These are phyloP conservation scores for Xylariales sp. DNA, from an alignment of 2,329 filamentous ascomycete species.

Conservation along the genomic window DNA sequence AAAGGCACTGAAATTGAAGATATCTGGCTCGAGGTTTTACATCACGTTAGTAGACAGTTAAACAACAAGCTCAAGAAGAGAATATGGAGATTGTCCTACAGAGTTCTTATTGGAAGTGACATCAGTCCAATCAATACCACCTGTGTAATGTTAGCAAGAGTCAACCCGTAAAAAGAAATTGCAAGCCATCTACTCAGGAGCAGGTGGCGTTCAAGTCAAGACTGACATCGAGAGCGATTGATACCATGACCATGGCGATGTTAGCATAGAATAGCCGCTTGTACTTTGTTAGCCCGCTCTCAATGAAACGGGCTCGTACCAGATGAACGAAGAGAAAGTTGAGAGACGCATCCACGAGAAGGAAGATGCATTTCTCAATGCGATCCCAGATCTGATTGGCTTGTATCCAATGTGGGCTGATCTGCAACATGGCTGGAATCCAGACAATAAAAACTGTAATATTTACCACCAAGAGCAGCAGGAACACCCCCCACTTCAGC, in stretches of 20 bases:
- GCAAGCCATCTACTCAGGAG: too few relatives aligned
- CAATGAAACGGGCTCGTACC: background rate
- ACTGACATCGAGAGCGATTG: constrained; percentile 35
- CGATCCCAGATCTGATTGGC: constrained; percentile 1
- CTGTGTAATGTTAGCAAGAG: background rate
- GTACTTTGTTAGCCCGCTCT: background rate
- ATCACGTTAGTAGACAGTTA: background rate
- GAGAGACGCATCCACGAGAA: background rate
- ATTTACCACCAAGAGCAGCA: background rate
- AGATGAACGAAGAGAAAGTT: background rate
- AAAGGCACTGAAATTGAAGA: constrained; percentile 46
- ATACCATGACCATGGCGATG: constrained; percentile 37
- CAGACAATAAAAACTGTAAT: constrained; percentile 1
- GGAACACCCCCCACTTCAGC: background rate
- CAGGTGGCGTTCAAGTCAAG: too few relatives aligned
- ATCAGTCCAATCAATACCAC: constrained; percentile 4
- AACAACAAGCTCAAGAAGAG: too few relatives aligned
- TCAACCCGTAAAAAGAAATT: background rate
- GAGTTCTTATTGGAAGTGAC: background rate
- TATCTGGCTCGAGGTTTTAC: constrained; percentile 19
- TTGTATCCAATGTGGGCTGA: background rate
- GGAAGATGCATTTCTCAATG: background rate
- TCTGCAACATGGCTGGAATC: background rate
- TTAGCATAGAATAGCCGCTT: constrained; percentile 18
- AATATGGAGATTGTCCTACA: too few relatives aligned